phyloP scores from a whole-genome alignment of 2,329 filamentous ascomycete genomes.

The Sporothrix euskadiensis region DNA sequence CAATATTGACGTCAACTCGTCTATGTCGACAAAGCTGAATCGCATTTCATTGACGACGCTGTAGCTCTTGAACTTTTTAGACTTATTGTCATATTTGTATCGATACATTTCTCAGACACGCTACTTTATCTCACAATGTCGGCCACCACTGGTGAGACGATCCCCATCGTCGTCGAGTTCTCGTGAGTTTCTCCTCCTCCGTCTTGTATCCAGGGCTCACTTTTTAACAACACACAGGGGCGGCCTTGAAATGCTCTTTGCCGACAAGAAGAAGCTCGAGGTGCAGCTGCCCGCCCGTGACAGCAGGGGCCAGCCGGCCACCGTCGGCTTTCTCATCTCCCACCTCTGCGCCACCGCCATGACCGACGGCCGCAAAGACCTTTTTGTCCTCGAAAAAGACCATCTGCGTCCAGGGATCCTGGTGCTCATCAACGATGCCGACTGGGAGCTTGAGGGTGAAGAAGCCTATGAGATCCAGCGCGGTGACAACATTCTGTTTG shows the following conservation, averaged over 20 bases:
- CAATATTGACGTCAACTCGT: background rate
- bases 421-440: slow-evolving; percentile 94
- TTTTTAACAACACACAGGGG: slow-evolving; percentile 57
- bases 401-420: slow-evolving; percentile 88
- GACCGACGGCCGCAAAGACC: slow-evolving; percentile 79
- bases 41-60: too few species aligned
- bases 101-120: background rate
- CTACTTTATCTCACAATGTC: background rate
- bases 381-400: slow-evolving; percentile 74
- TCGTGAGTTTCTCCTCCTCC: slow-evolving; percentile 47
- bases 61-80: too few species aligned
- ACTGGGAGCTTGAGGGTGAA: slow-evolving; percentile 97
- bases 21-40: background rate
- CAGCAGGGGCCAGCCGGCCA: slow-evolving; percentile 61
- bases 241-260: slow-evolving; percentile 92
- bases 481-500: slow-evolving; percentile 88
- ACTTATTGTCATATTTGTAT: too few species aligned
- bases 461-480: slow-evolving; percentile 81
- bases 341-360: slow-evolving; percentile 80
- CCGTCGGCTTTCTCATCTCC: slow-evolving; percentile 72
- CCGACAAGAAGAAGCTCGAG: slow-evolving; percentile 72
- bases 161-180: slow-evolving; percentile 59
- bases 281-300: slow-evolving; percentile 67
- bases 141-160: background rate
- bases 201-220: slow-evolving; percentile 34